A percentile compares a stretch with the other conserved stretches of the same genome.
These are phyloP conservation scores for Ambrosiella beaveri DNA, from an alignment of 2,329 filamentous ascomycete species.

Conservation along the genomic window DNA sequence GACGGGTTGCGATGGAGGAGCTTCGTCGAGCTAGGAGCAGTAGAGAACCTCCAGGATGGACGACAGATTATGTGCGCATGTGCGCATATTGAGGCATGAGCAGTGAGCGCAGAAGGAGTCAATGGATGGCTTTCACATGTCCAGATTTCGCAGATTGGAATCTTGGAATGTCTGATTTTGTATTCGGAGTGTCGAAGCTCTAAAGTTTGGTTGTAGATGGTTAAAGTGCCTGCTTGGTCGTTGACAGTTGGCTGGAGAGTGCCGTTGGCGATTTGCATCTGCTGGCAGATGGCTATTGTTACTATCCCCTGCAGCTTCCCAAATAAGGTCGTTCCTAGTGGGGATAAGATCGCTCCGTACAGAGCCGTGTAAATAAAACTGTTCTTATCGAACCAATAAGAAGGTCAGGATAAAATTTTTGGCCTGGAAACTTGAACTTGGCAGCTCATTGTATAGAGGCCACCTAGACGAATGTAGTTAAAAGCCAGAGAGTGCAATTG, in stretches of 20 bases:
- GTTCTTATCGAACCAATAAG: neutral
- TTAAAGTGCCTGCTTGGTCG: neutral
- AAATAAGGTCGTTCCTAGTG: neutral
- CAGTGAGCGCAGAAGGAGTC: neutral
- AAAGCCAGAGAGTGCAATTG: neutral
- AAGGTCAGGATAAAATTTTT: neutral
- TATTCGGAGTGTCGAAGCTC: neutral
- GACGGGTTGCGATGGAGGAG: neutral
- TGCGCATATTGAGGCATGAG: too few species aligned
- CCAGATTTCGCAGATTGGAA: neutral
- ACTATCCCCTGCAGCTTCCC: neutral
- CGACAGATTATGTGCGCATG: too few species aligned
- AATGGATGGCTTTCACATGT: neutral
- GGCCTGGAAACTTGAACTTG: neutral
- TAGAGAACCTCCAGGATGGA: too few species aligned
- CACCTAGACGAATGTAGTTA: constrained; percentile 6
- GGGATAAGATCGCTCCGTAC: neutral
- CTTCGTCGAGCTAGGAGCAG: neutral
- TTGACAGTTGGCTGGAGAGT: neutral
- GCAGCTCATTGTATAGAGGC: constrained; percentile 6
- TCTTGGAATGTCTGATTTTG: neutral
- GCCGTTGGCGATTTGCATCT: neutral
- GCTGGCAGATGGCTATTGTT: neutral
- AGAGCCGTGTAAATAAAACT: neutral
- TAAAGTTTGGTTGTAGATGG: too few species aligned